A percentile compares a stretch with the other conserved stretches of the same genome.
These are phyloP conservation scores for Diaporthe sp. DNA, from an alignment of 2,329 filamentous ascomycete genomes.

Conservation along the genomic window DNA sequence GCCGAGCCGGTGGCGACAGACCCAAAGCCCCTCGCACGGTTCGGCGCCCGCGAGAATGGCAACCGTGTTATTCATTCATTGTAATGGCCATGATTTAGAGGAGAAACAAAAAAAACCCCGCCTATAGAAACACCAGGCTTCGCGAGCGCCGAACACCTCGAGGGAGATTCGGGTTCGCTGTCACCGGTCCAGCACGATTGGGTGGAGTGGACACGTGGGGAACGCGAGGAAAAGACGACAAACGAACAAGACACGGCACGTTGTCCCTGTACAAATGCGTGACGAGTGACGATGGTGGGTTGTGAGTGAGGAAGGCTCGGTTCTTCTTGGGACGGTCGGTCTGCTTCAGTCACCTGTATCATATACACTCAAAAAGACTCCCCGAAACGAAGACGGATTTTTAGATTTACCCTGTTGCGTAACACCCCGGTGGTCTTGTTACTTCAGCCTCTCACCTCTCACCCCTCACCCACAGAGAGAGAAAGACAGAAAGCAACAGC, in stretches of 20 bases:
- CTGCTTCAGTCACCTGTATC: conserved; percentile 29
- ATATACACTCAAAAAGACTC: conserved; percentile 30
- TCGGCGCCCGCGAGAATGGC: background rate
- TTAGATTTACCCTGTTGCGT: conserved; percentile 21
- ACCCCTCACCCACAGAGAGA: background rate
- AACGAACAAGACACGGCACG: conserved; percentile 1
- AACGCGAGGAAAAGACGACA: background rate
- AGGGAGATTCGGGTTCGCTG: background rate
- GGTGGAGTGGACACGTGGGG: background rate
- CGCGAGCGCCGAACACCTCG: background rate
- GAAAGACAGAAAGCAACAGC: too few species aligned
- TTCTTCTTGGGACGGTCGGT: conserved; percentile 14
- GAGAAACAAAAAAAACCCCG: background rate
- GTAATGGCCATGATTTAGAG: conserved; percentile 27
- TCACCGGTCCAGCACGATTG: background rate
- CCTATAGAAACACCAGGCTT: conserved; percentile 25
- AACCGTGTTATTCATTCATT: conserved; percentile 28
- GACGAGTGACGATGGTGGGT: background rate
- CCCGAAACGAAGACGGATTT: conserved; percentile 30
- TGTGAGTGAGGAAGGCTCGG: background rate
- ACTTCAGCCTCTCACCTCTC: background rate
- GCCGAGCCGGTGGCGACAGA: background rate
- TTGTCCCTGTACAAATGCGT: conserved; percentile 23
- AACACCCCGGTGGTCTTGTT: background rate
- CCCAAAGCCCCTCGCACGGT: background rate